These are phyloP conservation scores for Phlegmacium glaucopus DNA, from an alignment of 768 basidiomycete species.

Conservation along the genomic window DNA sequence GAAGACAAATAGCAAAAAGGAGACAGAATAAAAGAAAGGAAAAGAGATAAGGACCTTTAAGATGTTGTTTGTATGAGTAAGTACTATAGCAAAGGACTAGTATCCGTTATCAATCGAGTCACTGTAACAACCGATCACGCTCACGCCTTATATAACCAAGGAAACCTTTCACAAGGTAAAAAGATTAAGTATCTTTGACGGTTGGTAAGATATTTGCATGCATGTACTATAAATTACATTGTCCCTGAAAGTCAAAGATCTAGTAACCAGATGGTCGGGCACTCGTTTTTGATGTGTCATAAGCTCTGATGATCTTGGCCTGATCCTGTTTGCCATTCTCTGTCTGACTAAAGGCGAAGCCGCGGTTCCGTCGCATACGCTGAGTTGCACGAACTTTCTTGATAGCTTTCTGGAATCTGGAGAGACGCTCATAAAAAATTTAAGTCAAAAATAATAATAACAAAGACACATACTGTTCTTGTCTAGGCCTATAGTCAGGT, in stretches of 20 bases:
- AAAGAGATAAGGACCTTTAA: slow-evolving; percentile 18
- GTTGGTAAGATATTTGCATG: too few relatives aligned
- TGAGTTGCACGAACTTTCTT: slow-evolving; percentile 99
- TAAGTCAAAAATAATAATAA: neutral
- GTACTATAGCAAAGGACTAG: slow-evolving; percentile 14
- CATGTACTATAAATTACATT: slow-evolving; percentile 35
- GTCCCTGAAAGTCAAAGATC: slow-evolving; percentile 23
- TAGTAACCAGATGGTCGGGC: slow-evolving; percentile 76
- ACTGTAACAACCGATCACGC: too few relatives aligned
- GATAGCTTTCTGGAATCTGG: slow-evolving; percentile 96
- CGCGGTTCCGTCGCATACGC: slow-evolving; percentile 92
- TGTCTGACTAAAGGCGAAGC: slow-evolving; percentile 98
- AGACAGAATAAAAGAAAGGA: slow-evolving; percentile 32
- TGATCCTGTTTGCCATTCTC: slow-evolving; percentile 91
- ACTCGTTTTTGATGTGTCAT: slow-evolving; percentile 78
- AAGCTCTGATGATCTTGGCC: slow-evolving; percentile 77
- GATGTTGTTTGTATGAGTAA: slow-evolving; percentile 19
- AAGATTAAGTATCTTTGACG: too few relatives aligned
- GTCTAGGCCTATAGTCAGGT: slow-evolving; percentile 92
- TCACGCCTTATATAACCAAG: too few relatives aligned
- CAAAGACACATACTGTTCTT: slow-evolving; percentile 77
- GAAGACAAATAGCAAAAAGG: slow-evolving; percentile 29
- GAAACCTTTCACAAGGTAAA: too few relatives aligned
- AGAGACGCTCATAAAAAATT: slow-evolving; percentile 8
- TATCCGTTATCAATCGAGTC: too few relatives aligned